phyloP scores from a whole-genome alignment of 768 basidiomycete genomes.

The Amanita muscaria region DNA sequence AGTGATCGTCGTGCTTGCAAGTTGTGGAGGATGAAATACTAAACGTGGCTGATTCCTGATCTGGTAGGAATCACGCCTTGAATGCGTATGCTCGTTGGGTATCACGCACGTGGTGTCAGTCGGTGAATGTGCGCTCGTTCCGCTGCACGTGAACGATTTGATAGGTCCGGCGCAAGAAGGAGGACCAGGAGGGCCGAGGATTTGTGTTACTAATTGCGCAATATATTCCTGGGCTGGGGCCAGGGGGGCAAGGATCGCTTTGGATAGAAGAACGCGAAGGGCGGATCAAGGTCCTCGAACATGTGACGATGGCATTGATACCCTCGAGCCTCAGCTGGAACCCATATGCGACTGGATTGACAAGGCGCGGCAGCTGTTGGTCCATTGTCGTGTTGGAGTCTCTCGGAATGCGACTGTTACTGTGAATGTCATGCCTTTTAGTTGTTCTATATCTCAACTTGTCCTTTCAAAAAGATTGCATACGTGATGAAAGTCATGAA shows the following conservation, averaged over 20 bases:
- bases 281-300: slow-evolving; percentile 82
- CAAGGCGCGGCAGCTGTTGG: slow-evolving; percentile 70
- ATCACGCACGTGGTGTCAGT: slow-evolving; percentile 97
- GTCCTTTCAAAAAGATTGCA: slow-evolving; percentile 53
- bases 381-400: slow-evolving; percentile 99
- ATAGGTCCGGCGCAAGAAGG: slow-evolving; percentile 13
- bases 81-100: slow-evolving; percentile 93
- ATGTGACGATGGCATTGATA: slow-evolving; percentile 95
- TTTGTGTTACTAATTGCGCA: no score
- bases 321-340: slow-evolving; percentile 79
- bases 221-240: slow-evolving; percentile 35
- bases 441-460: neutral
- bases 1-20: slow-evolving; percentile 27
- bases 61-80: slow-evolving; percentile 75
- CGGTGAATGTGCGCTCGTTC: slow-evolving; percentile 87
- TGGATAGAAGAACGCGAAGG: slow-evolving; percentile 87
- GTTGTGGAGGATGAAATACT: slow-evolving; percentile 1
- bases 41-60: slow-evolving; percentile 5
- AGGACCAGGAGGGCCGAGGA: slow-evolving; percentile 13
- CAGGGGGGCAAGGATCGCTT: slow-evolving; percentile 58
- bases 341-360: slow-evolving; percentile 94
- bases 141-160: slow-evolving; percentile 30
- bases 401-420: slow-evolving; percentile 90
- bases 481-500: slow-evolving; percentile 99
- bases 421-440: slow-evolving; percentile 32